Percentiles rank a stretch among this genome's conserved stretches.
Conservation (phyloP, 2,329 filamentous ascomycete genomes). For the Ophiostoma perfectum region DNA sequence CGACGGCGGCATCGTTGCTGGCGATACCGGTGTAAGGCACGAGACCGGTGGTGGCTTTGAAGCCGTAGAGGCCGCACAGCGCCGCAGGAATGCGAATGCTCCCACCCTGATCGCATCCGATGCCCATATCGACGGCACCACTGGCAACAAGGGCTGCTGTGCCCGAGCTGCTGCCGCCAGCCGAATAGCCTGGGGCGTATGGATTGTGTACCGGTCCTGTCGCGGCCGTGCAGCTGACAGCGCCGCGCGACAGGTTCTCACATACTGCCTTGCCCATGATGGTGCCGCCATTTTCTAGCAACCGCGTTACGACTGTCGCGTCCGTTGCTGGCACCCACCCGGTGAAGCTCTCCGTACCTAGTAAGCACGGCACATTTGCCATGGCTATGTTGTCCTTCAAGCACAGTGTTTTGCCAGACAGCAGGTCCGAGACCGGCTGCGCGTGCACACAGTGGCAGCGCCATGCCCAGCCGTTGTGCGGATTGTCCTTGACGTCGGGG, state of each 20-base stretch:
- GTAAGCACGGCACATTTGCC: too few species aligned
- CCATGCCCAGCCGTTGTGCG: too few species aligned
- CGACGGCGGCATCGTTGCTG: not conserved
- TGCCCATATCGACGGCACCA: not conserved
- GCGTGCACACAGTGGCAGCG: too few species aligned
- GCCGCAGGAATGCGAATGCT: not conserved
- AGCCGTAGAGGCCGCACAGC: not conserved
- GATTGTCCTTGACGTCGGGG: too few species aligned
- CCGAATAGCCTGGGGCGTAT: not conserved
- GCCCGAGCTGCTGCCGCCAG: not conserved
- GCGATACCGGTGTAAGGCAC: not conserved
- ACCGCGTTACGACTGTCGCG: too few species aligned
- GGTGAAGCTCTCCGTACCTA: too few species aligned
- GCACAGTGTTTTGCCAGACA: too few species aligned
- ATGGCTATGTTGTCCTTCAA: too few species aligned
- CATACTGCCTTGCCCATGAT: too few species aligned
- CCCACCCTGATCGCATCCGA: not conserved
- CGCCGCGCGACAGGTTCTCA: not conserved
- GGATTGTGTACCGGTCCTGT: not conserved
- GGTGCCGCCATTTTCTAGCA: too few species aligned
- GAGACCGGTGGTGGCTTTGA: not conserved
- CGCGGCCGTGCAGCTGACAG: not conserved
- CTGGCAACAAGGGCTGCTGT: not conserved
- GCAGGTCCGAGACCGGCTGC: too few species aligned
- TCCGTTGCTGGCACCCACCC: too few species aligned